phyloP scores from a whole-genome alignment of 78 protist genomes.

The Corallochytrium limacisporum region DNA sequence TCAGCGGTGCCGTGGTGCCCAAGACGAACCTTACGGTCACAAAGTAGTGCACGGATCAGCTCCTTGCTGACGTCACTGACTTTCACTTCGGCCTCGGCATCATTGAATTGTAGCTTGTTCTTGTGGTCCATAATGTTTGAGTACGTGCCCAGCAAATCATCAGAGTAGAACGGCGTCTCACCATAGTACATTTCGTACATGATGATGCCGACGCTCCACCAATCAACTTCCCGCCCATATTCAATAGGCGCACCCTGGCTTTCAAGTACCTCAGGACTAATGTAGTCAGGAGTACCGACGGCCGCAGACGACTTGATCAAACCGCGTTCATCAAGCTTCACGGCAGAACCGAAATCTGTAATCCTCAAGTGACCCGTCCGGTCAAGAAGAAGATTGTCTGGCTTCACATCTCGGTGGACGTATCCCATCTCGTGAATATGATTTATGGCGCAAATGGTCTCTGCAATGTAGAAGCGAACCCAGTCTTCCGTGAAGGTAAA shows the following conservation, averaged over 20 bases:
- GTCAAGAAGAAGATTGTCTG: conserved; percentile 62
- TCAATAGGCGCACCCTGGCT: conserved; percentile 9
- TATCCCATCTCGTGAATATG: conserved; percentile 58
- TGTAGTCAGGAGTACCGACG: conserved; percentile 69
- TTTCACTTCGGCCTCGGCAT: not conserved
- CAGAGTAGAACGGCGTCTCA: conserved; percentile 55
- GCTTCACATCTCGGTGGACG: conserved; percentile 83
- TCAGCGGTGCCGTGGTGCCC: not conserved
- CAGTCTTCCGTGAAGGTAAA: conserved; percentile 25
- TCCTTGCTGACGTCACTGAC: no score
- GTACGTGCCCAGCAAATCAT: conserved; percentile 29
- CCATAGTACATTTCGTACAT: conserved; percentile 52
- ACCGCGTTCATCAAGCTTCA: no score
- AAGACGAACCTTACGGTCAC: not conserved
- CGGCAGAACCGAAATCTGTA: conserved; percentile 40
- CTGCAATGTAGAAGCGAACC: conserved; percentile 67
- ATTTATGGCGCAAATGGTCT: conserved; percentile 63
- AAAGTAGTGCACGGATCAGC: not conserved
- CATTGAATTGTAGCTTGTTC: conserved; percentile 28
- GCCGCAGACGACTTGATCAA: not conserved
- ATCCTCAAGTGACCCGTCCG: conserved; percentile 19
- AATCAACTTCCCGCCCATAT: conserved; percentile 59
- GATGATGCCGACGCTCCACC: conserved; percentile 67
- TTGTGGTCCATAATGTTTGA: conserved; percentile 41
- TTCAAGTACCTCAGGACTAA: conserved; percentile 59